phyloP scores from a whole-genome alignment of 1,139 yeast genomes.

The Pichia sp. region DNA sequence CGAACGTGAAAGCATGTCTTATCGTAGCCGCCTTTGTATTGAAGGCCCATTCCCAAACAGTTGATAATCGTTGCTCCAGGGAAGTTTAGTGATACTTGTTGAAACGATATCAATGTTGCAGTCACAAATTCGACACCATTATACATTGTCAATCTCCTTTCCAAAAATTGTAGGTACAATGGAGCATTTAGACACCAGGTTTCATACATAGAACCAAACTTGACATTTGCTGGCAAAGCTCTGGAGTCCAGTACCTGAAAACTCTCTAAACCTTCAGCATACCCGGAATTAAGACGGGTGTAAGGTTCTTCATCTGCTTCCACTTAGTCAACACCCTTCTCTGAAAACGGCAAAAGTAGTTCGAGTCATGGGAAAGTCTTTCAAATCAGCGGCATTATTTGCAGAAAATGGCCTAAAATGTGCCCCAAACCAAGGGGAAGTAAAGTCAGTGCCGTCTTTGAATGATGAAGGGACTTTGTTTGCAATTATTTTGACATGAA shows the following conservation, averaged over 20 bases:
- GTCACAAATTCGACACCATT: slow-evolving; percentile 41
- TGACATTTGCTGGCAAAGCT: slow-evolving; percentile 32
- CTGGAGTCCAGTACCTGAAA: slow-evolving; percentile 31
- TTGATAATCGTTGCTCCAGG: slow-evolving; percentile 40
- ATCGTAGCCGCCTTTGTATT: slow-evolving; percentile 50
- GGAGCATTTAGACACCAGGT: slow-evolving; percentile 64
- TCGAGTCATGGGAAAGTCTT: slow-evolving; percentile 42
- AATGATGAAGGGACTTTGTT: slow-evolving; percentile 41
- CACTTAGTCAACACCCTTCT: slow-evolving; percentile 49
- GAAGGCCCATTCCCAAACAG: slow-evolving; percentile 57
- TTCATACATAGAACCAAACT: slow-evolving; percentile 43
- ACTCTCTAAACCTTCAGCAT: slow-evolving; percentile 38
- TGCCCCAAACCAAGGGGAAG: slow-evolving; percentile 79
- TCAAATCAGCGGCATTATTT: slow-evolving; percentile 33
- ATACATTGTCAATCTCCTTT: slow-evolving; percentile 28
- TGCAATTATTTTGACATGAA: slow-evolving; percentile 40
- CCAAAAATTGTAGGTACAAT: slow-evolving; percentile 42
- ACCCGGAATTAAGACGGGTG: slow-evolving; percentile 33
- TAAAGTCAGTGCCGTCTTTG: slow-evolving; percentile 36
- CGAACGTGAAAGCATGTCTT: slow-evolving; percentile 44
- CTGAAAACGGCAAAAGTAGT: slow-evolving; percentile 42
- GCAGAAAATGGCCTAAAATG: slow-evolving; percentile 67
- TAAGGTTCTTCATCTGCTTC: slow-evolving; percentile 41
- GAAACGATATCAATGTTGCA: slow-evolving; percentile 32
- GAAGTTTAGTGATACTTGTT: slow-evolving; percentile 31